Conservation (phyloP, 768 basidiomycete genomes). For the Naganishia randhawae region DNA sequence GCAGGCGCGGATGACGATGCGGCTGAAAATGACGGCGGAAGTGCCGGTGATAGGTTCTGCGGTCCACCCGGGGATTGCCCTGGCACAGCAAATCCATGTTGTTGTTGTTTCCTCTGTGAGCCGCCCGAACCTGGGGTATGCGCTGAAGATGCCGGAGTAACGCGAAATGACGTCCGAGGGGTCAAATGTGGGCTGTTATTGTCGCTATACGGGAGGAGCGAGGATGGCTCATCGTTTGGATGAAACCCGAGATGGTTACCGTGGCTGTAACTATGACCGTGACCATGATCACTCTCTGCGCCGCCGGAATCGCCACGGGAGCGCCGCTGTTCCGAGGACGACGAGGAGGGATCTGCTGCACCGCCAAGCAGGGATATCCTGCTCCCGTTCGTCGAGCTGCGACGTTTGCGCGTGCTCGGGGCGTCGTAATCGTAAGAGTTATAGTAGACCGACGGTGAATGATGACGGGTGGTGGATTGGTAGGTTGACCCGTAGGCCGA, state of each 20-base stretch:
- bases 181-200: slow-evolving; percentile 3
- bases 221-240: background rate
- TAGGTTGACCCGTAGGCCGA: background rate
- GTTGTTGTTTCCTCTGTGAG: background rate
- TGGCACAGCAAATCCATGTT: slow-evolving; percentile 1
- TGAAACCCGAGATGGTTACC: background rate
- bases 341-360: slow-evolving; percentile 3
- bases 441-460: slow-evolving; percentile 7
- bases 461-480: background rate
- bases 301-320: background rate
- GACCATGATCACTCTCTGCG: slow-evolving; percentile 29
- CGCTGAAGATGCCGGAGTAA: background rate
- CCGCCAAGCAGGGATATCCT: background rate
- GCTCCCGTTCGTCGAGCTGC: slow-evolving; percentile 3
- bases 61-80: background rate
- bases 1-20: background rate
- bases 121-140: slow-evolving; percentile 1
- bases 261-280: background rate
- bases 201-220: background rate
- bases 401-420: slow-evolving; percentile 6
- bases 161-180: background rate
- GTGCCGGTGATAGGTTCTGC: background rate
- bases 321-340: slow-evolving; percentile 5
- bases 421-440: background rate
- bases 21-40: background rate